Evolutionary conservation across 202 grass and related monocot species (phyloP), one percentile per base, ranked within the genome.

Genomic region (Bolboschoenoplectus hybrid): DNA sequence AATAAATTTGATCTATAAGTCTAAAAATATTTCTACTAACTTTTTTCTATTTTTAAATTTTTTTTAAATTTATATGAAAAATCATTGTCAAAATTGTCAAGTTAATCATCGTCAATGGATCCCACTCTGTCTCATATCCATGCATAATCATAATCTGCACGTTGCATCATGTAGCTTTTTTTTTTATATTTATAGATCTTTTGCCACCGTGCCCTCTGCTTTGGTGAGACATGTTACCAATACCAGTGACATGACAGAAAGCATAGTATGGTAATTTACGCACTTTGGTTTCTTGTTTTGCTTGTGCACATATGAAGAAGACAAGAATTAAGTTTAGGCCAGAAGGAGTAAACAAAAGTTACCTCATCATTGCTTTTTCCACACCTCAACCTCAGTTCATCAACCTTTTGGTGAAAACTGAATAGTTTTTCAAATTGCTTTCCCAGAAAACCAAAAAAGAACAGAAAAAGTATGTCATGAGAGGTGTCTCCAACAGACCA

Each of bases 341-440:
- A 76, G 57, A 56, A 16, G 2, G 17, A 65, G n/a, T 49, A 32
- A 82, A 66, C 17, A 65, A 63, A n/a, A 63, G 71, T 88, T 74
- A 99, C 97, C 91, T 99, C 97, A 63, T 99, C 97, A 50, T 90
- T 80, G 81, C 91, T 86, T 89, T 97, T 94, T 81, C 91, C 95
- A 72, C 93, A 92, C 52, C 87, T 86, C 87, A 99, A 84, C 56
- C 34, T 84, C 65, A 80, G 36, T 84, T 99, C 97, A 80, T 99
- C 91, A 49, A 99, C 92, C 88, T 91, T 99, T 72, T 88, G 90
- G 72, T 89, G 85, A 94, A 99, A 99, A 80, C 90, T 91, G 86
- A 97, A 91, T 68, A 99, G 46, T 68, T 89, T 97, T 87, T 99
- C 97, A 69, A 99, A 99, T 99, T 99, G 93, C 97, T 99, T 94